These are phyloP conservation scores for Colletotrichum costaricense DNA, from an alignment of 2,329 filamentous ascomycete species.

Conservation along the genomic window DNA sequence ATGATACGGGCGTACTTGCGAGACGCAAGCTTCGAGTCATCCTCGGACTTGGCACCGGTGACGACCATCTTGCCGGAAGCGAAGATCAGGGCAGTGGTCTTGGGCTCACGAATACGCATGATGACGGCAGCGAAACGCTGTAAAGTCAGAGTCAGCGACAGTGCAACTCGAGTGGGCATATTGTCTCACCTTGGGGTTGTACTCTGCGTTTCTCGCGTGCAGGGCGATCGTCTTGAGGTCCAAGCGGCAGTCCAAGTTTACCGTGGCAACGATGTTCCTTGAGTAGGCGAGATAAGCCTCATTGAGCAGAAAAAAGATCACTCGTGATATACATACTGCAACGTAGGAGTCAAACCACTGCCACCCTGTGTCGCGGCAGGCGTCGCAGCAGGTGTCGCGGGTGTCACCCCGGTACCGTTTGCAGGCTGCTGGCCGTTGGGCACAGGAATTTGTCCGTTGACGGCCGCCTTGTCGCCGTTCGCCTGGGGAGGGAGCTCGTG, in stretches of 20 bases:
- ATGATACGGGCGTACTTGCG: slow-evolving; percentile 99
- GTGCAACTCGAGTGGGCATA: not conserved
- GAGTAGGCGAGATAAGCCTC: slow-evolving; percentile 63
- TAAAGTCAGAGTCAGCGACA: slow-evolving; percentile 46
- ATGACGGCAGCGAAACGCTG: slow-evolving; percentile 99
- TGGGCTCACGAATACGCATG: slow-evolving; percentile 99
- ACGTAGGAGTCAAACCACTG: slow-evolving; percentile 89
- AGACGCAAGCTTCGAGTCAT: slow-evolving; percentile 95
- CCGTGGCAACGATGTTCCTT: slow-evolving; percentile 99
- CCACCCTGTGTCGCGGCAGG: slow-evolving; percentile 85
- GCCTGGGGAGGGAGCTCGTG: slow-evolving; percentile 84
- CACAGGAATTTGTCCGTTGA: slow-evolving; percentile 56
- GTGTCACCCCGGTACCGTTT: slow-evolving; percentile 84
- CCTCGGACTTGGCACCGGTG: slow-evolving; percentile 96
- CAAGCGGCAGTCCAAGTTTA: slow-evolving; percentile 96
- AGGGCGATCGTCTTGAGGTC: slow-evolving; percentile 99
- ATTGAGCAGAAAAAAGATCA: slow-evolving; percentile 47
- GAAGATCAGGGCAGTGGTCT: slow-evolving; percentile 98
- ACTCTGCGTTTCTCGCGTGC: slow-evolving; percentile 97
- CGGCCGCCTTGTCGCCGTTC: slow-evolving; percentile 69
- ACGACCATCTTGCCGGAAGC: slow-evolving; percentile 99
- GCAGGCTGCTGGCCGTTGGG: slow-evolving; percentile 66
- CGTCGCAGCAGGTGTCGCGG: slow-evolving; percentile 90
- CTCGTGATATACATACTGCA: slow-evolving; percentile 86
- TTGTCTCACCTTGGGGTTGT: slow-evolving; percentile 89